Evolutionary conservation across 169 alveolate genomes (phyloP), one percentile per base, ranked within the genome.

Genomic region (Eimeria falciformis): DNA sequence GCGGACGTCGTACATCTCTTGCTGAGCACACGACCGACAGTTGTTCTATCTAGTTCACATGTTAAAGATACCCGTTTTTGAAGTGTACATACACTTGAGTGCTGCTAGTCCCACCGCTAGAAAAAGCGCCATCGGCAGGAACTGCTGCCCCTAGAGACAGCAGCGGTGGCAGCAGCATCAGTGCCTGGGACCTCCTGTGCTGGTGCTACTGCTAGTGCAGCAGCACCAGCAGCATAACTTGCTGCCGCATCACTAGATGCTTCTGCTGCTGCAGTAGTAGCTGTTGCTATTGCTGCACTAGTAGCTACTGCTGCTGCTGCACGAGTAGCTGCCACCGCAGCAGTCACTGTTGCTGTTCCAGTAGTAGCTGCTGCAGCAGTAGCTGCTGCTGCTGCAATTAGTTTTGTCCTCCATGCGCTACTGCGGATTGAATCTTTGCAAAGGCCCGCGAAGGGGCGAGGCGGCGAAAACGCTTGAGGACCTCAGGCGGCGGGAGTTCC

Each of bases 211-310:
- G 50, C 78, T 12, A 2, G 46, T 12, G 78, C 33, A 66, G 78
- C 3, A 66, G 43, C 43, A 11, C 46, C 43, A 23, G 78, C 78
- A 23, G 78, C 47, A 66, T 18, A 23, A 66, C n/a, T 3, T 21
- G 69, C 69, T 21, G 17, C 92, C 47, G 71, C 58, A 86, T 82
- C 92, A 93, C 62, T 96, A 37, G 95, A 95, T 75, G 97, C 95
- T 81, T 94, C 95, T 73, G 95, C 96, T 85, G 95, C 97, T 47
- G 96, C 95, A 17, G 98, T 97, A 40, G 96, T 97, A 90, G 58
- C 58, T 14, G 84, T 6, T 37, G 56, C 56, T 18, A 58, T 3
- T 6, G 84, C 84, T 37, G 53, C 84, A 66, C 46, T 43, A 27
- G 33, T 43, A 66, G 33, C 43, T 23, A 12, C 12, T n/a, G 78